Base-by-base conservation (phyloP, 2,329 filamentous ascomycete species). In the Beauveria scarabaeidicola region DNA sequence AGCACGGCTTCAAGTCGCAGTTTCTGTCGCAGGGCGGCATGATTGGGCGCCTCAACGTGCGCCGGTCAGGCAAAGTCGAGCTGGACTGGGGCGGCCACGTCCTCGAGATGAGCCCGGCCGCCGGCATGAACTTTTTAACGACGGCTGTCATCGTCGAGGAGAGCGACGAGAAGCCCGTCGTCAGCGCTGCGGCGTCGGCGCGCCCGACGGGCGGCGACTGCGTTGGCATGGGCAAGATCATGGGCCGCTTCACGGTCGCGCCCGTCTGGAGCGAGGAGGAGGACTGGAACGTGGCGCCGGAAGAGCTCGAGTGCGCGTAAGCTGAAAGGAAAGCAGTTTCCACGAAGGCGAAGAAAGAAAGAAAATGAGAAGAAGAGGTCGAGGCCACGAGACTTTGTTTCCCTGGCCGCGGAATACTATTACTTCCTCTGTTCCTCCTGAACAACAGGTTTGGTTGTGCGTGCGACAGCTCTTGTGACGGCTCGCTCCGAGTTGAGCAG, bases 161-260 rank as follows among this genome's bases (percentile, higher is more conserved):
- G 65, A 77, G 77, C 43, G 81, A 84, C 59, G 76, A 79, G 66
- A 81, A 82, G 68, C 70, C 77, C 3, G 73, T 72, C 54, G 63
- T 70, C 9, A 74, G 70, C 7, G 70, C 73, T 29, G 71, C 76
- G 21, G 46, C n/a, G 44, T 32, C 17, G n/a, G 36, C 25, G 47
- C 48, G 57, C 27, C 54, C 27, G 27, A 62, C 43, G 43, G 62
- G 55, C 38, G 83, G 82, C 19, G 75, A 76, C 52, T 81, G 81
- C 32, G 79, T 81, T 60, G 82, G 82, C 51, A 85, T 87, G 81
- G 84, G 84, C 52, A 79, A 81, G 66, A 78, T 87, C 61, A 80
- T 82, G 75, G 83, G 82, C 53, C 81, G 82, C 62, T 86, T 86
- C 68, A 78, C 83, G 19, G 72, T 84, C 19, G 81, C 81, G 27